Percentiles rank a stretch among this genome's conserved stretches.
Conservation (phyloP, 345 rosid genomes). For the Heritiera littoralis region DNA sequence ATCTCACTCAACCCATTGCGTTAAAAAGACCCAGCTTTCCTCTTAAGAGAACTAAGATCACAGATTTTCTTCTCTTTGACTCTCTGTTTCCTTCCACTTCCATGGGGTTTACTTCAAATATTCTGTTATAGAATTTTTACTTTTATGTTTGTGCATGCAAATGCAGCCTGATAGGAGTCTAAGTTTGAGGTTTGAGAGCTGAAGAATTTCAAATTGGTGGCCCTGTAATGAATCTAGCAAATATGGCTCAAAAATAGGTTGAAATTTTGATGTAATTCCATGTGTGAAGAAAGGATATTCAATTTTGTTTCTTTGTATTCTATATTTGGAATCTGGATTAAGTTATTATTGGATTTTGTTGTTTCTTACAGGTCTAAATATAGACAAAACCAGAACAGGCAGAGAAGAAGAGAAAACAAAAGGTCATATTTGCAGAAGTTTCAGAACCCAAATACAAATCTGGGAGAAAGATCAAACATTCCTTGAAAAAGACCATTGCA, state of each 20-base stretch:
- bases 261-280: neutral
- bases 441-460: constrained; percentile 11
- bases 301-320: constrained; percentile 6
- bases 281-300: neutral
- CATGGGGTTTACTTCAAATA: too few species aligned
- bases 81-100: constrained; percentile 22
- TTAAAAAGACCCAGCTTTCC: constrained; percentile 1
- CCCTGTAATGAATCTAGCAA: neutral
- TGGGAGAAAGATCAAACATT: constrained; percentile 43
- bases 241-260: neutral
- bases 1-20: neutral
- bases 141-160: constrained; percentile 4
- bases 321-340: constrained; percentile 6
- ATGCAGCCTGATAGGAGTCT: neutral
- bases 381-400: constrained; percentile 23
- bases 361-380: constrained; percentile 19
- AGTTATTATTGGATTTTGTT: constrained; percentile 20
- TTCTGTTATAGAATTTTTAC: neutral
- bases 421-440: constrained; percentile 1
- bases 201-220: constrained; percentile 8
- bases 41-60: neutral
- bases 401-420: neutral
- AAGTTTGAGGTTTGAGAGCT: neutral
- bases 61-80: constrained; percentile 9
- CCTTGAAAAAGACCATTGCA: constrained; percentile 25